A percentile compares a stretch with the other conserved stretches of the same genome.
These are phyloP conservation scores for Fomitopsis pulvina DNA, from an alignment of 768 basidiomycete species.

Conservation along the genomic window DNA sequence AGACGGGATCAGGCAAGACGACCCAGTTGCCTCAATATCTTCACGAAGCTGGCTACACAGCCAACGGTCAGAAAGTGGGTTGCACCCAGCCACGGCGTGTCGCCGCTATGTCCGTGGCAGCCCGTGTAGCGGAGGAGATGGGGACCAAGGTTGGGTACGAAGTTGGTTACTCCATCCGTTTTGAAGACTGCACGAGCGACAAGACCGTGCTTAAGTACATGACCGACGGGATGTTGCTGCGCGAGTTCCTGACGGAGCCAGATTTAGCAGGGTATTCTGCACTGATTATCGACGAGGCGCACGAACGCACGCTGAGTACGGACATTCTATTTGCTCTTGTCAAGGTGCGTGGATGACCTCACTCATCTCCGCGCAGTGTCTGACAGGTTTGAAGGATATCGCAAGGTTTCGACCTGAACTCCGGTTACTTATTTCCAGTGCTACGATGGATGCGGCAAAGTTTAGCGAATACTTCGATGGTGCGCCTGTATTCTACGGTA, in stretches of 20 bases:
- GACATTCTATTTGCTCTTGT: conserved; percentile 98
- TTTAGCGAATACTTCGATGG: conserved; percentile 97
- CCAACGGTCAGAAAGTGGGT: conserved; percentile 80
- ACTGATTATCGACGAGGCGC: conserved; percentile 97
- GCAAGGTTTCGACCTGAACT: conserved; percentile 94
- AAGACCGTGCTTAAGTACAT: conserved; percentile 99
- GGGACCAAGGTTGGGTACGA: conserved; percentile 95
- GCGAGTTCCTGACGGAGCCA: conserved; percentile 97
- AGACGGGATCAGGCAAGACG: conserved; percentile 98
- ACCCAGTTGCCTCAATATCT: conserved; percentile 98
- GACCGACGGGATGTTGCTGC: conserved; percentile 98
- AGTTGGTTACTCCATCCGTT: conserved; percentile 99
- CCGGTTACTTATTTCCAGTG: conserved; percentile 87
- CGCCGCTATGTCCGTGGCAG: conserved; percentile 98
- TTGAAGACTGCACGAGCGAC: conserved; percentile 99
- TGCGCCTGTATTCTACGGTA: conserved; percentile 91
- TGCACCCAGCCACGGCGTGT: conserved; percentile 99
- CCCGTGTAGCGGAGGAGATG: conserved; percentile 99
- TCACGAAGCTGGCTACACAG: conserved; percentile 94
- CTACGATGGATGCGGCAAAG: conserved; percentile 96
- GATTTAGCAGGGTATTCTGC: conserved; percentile 93
- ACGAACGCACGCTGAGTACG: conserved; percentile 95
- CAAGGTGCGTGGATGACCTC: conserved; percentile 62
- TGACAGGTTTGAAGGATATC: conserved; percentile 65
- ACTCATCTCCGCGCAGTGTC: conserved; percentile 17